phyloP scores from a whole-genome alignment of 1,284 basidiomycete species.

The Farysia itapuensis region DNA sequence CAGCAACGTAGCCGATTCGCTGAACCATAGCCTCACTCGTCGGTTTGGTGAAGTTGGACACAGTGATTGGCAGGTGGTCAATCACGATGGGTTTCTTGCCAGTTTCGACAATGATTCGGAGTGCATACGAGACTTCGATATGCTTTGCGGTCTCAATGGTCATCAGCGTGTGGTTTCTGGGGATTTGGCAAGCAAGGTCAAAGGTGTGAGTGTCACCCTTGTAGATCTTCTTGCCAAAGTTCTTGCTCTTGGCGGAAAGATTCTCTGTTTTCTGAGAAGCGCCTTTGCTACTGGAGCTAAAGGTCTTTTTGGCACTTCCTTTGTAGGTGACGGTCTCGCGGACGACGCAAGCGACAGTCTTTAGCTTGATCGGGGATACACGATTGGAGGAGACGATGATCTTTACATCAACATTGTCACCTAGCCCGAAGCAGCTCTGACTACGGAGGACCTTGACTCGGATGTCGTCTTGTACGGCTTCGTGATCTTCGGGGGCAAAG shows the following conservation, averaged over 20 bases:
- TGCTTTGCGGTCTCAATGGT: conserved; percentile 56
- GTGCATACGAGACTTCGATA: conserved; percentile 54
- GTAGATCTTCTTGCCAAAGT: conserved; percentile 53
- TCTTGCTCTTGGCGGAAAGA: conserved; percentile 43
- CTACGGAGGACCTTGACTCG: conserved; percentile 42
- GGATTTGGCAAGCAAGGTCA: conserved; percentile 46
- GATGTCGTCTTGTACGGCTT: conserved; percentile 34
- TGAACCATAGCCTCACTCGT: conserved; percentile 27
- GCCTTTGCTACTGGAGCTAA: conserved; percentile 28
- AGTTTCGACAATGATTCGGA: conserved; percentile 51
- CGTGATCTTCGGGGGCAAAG: conserved; percentile 40
- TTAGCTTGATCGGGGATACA: conserved; percentile 48
- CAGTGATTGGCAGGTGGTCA: conserved; percentile 53
- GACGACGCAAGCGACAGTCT: conserved; percentile 43
- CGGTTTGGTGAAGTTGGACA: conserved; percentile 42
- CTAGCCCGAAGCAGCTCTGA: conserved; percentile 47
- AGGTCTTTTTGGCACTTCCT: conserved; percentile 31
- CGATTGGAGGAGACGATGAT: conserved; percentile 42
- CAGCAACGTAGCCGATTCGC: conserved; percentile 52
- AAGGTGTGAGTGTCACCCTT: conserved; percentile 53
- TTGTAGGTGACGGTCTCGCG: conserved; percentile 55
- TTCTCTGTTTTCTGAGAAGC: conserved; percentile 43
- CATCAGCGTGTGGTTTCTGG: conserved; percentile 54
- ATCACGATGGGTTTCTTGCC: conserved; percentile 54
- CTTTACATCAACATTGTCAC: conserved; percentile 45